Base-by-base conservation (phyloP, 2,329 filamentous ascomycete genomes). In the Cercospora janseana region DNA sequence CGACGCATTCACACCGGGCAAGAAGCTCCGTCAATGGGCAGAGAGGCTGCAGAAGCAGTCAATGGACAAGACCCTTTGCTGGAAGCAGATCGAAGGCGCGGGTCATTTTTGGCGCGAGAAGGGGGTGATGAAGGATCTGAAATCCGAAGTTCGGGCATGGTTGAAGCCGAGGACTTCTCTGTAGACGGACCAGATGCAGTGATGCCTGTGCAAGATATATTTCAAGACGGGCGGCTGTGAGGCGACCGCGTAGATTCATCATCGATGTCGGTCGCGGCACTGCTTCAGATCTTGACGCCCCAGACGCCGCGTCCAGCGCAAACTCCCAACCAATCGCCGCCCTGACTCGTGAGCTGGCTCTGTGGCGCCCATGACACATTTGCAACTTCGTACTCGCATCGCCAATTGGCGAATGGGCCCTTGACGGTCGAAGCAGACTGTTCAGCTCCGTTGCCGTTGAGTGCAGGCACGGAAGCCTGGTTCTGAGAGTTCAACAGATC, bases 311-410 rank as follows among this genome's bases (percentile, higher is more conserved):
- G 77, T 15, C 88, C 88, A 13, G 86, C 88, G 62, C 85, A 86
- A 2, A 93, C 86, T 35, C 88, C 88, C 5, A 94, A 73, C 88
- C 88, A 94, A 60, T 94, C 88, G 15, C 87, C 86, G 12, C 79
- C 81, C 51, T 91, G 87, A 13, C 74, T 75, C 23, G 79, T 85
- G 49, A 85, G 72, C 16, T 83, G 73, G 55, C 78, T 82, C 55
- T 85, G 84, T 24, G 88, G 88, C 23, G 88, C 86, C 88, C 88
- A 94, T 58, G 86, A 87, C 10, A 94, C 75, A 66, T 94, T 94
- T 31, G 83, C 85, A 42, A 94, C 83, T 69, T 94, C 88, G 62
- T 92, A 92, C 58, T 93, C 88, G 67, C 88, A 92, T 66, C 85
- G 80, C 88, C 88, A 94, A 64, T 81, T 84, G 4, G 86, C 86